phyloP scores from a whole-genome alignment of 352 stramenopile genomes.

The Phytophthora niederhauseri region DNA sequence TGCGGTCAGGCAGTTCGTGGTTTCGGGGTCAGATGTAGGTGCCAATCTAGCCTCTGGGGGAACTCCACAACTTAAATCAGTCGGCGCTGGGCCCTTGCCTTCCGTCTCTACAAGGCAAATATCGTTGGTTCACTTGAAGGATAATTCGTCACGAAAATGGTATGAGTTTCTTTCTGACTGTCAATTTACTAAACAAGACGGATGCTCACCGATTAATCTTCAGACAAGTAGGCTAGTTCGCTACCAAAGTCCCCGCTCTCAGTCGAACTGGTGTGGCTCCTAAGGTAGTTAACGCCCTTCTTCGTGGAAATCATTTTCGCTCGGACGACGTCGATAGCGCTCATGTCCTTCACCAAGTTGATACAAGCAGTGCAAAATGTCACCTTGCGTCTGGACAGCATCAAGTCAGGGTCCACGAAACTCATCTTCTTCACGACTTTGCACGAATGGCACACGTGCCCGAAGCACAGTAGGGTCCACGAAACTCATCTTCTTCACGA shows the following conservation, averaged over 20 bases:
- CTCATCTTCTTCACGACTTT: constrained; percentile 34
- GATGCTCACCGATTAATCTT: no score
- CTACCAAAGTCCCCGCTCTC: constrained; percentile 25
- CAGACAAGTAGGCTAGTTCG: constrained; percentile 15
- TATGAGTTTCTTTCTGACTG: no score
- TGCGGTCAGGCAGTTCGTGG: no score
- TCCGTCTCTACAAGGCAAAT: no score
- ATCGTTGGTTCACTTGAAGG: no score
- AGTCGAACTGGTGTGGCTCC: not conserved
- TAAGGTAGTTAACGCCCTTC: not conserved
- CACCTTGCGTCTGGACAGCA: not conserved
- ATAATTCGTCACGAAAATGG: no score
- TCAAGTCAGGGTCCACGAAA: constrained; percentile 29
- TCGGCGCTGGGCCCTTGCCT: no score
- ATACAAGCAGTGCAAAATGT: not conserved
- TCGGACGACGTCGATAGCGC: not conserved
- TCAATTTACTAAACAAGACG: no score
- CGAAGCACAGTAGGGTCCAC: constrained; percentile 35
- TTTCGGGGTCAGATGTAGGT: no score
- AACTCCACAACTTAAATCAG: no score
- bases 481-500: constrained; percentile 41
- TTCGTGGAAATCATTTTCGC: not conserved
- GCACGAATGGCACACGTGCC: constrained; percentile 35
- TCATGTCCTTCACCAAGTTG: not conserved
- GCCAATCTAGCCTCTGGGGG: no score